Evolutionary conservation across 169 alveolate genomes (phyloP).

Genomic region (Cryptosporidium sp.): DNA sequence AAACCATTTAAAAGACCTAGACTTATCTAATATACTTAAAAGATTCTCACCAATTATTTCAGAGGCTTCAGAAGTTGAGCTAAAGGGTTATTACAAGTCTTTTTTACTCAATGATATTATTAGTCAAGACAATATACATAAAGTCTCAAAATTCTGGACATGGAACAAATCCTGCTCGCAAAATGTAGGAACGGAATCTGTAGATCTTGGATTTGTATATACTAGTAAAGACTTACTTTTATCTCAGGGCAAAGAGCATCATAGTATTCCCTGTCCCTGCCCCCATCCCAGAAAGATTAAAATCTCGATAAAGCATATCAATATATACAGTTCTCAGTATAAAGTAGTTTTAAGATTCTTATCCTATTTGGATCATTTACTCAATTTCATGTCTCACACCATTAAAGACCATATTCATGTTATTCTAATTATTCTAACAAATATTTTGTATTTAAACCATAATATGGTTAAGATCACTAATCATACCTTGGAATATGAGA

Average conservation of each 20-base stretch:
- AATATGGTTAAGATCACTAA: neutral
- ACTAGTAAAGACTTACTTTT: neutral
- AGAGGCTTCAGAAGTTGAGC: neutral
- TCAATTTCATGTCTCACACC: constrained; percentile 41
- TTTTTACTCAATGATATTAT: neutral
- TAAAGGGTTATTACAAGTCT: constrained; percentile 14
- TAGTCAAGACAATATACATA: neutral
- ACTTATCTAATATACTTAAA: neutral
- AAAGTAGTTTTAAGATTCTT: constrained; percentile 14
- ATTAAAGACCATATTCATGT: neutral
- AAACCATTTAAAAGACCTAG: neutral
- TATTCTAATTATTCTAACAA: constrained; percentile 5
- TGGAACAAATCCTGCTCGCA: neutral
- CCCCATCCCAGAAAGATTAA: neutral
- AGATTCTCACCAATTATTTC: neutral
- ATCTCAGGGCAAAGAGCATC: neutral
- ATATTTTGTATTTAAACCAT: constrained; percentile 14
- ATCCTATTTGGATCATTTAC: constrained; percentile 28
- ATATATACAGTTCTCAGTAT: neutral
- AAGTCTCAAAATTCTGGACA: neutral
- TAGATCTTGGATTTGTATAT: constrained; percentile 21
- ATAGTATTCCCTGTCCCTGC: too few relatives aligned
- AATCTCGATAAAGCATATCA: neutral
- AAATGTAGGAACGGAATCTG: neutral
- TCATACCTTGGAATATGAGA: too few relatives aligned